Conservation (phyloP, 257 asterid genomes). For the Ehretia macrophylla region DNA sequence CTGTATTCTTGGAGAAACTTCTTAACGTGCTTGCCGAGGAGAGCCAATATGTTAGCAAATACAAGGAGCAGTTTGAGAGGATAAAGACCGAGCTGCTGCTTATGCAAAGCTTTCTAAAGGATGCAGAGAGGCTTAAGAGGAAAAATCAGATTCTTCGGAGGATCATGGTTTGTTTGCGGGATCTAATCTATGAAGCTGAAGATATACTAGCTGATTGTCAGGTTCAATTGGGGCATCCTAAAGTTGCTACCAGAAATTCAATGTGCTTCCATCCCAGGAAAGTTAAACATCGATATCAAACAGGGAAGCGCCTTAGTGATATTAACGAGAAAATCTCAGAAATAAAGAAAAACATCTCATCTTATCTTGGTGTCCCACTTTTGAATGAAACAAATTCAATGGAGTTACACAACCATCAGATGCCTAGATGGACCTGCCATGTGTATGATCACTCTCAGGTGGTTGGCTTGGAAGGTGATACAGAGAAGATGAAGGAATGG, state of each 20-base stretch:
- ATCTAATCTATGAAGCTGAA: conserved; percentile 30
- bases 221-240: conserved; percentile 5
- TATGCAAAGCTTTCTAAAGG: conserved; percentile 33
- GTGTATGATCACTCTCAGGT: conserved; percentile 30
- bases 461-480: conserved; percentile 34
- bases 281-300: conserved; percentile 8
- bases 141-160: conserved; percentile 20
- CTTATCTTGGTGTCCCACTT: conserved; percentile 26
- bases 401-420: conserved; percentile 26
- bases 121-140: conserved; percentile 34
- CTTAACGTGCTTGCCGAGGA: conserved; percentile 26
- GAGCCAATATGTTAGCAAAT: conserved; percentile 20
- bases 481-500: conserved; percentile 31
- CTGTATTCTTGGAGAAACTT: conserved; percentile 28
- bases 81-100: conserved; percentile 23
- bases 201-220: conserved; percentile 27
- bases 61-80: conserved; percentile 17
- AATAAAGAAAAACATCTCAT: conserved; percentile 22
- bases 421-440: conserved; percentile 33
- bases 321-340: conserved; percentile 22
- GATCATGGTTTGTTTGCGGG: conserved; percentile 19
- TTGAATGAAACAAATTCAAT: conserved; percentile 10
- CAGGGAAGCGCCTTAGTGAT: conserved; percentile 22
- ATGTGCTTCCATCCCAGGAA: conserved; percentile 16
- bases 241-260: conserved; percentile 8